Conservation (phyloP, 2,329 filamentous ascomycete genomes). For the Hypoxylon sp. region DNA sequence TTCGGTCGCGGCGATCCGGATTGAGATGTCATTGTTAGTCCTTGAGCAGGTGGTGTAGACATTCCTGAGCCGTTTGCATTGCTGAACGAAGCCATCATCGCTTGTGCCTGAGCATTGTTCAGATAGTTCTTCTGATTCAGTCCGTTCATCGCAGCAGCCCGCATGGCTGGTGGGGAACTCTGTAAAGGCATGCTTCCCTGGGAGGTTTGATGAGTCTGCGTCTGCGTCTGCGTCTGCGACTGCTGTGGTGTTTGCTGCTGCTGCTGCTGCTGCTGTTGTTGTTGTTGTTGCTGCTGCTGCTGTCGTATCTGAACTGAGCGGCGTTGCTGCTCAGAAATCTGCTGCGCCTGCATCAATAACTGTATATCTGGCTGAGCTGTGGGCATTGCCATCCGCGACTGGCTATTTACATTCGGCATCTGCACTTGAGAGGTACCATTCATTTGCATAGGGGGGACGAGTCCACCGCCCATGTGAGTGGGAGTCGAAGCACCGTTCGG, state of each 20-base stretch:
- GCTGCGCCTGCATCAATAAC: slow-evolving; percentile 72
- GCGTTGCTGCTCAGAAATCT: slow-evolving; percentile 74
- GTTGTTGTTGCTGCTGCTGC: slow-evolving; percentile 49
- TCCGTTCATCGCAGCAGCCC: slow-evolving; percentile 56
- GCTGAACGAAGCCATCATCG: slow-evolving; percentile 64
- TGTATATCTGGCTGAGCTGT: slow-evolving; percentile 62
- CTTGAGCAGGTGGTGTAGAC: slow-evolving; percentile 58
- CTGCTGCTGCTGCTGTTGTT: slow-evolving; percentile 46
- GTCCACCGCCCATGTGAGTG: slow-evolving; percentile 63
- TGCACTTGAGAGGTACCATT: slow-evolving; percentile 76
- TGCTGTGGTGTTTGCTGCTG: slow-evolving; percentile 48
- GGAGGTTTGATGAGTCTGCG: slow-evolving; percentile 52
- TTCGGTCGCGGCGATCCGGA: slow-evolving; percentile 60
- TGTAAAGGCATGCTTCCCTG: slow-evolving; percentile 53
- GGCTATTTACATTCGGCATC: slow-evolving; percentile 69
- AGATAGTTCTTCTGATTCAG: slow-evolving; percentile 66
- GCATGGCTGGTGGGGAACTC: slow-evolving; percentile 59
- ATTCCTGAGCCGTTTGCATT: slow-evolving; percentile 58
- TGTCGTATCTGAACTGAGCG: slow-evolving; percentile 62
- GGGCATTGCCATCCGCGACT: slow-evolving; percentile 70
- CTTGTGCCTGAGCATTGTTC: slow-evolving; percentile 60
- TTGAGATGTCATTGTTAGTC: slow-evolving; percentile 61
- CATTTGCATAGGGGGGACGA: slow-evolving; percentile 68
- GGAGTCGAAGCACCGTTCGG: slow-evolving; percentile 62
- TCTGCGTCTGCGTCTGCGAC: too few species aligned